Conservation (phyloP, 129 eudicot species). For the Pulicaria dysenterica region DNA sequence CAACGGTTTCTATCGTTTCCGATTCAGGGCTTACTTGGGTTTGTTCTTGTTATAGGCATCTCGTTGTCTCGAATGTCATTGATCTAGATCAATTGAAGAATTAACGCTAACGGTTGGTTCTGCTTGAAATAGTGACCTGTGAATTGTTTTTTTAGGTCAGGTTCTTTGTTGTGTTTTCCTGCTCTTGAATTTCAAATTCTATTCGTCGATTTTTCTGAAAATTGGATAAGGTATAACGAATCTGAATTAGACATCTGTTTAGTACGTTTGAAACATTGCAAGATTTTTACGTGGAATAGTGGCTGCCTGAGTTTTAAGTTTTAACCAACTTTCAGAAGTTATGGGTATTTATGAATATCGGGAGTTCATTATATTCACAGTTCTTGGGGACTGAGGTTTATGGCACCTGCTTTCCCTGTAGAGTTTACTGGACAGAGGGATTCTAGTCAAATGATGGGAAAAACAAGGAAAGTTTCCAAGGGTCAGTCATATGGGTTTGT, state of each 20-base stretch:
- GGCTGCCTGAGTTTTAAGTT: not conserved
- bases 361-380: slow-evolving; percentile 43
- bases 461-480: slow-evolving; percentile 65
- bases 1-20: slow-evolving; percentile 23
- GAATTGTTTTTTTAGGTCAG: not conserved
- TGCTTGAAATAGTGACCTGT: slow-evolving; percentile 5
- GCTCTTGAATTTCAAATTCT: not conserved
- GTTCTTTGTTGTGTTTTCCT: slow-evolving; percentile 13
- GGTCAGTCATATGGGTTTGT: slow-evolving; percentile 57
- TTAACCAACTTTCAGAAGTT: slow-evolving; percentile 1
- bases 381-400: slow-evolving; percentile 49
- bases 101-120: not conserved
- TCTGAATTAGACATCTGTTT: not conserved
- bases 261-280: not conserved
- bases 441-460: slow-evolving; percentile 61
- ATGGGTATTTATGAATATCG: slow-evolving; percentile 9
- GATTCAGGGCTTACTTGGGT: slow-evolving; percentile 31
- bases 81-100: slow-evolving; percentile 20
- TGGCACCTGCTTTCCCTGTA: slow-evolving; percentile 70
- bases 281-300: slow-evolving; percentile 7
- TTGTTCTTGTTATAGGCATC: not conserved
- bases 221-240: not conserved
- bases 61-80: not conserved
- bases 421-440: slow-evolving; percentile 55
- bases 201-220: slow-evolving; percentile 12